A percentile compares a stretch with the other conserved stretches of the same genome.
These are phyloP conservation scores for Euphrasia arctica DNA, from an alignment of 305 asterid species.

Conservation along the genomic window DNA sequence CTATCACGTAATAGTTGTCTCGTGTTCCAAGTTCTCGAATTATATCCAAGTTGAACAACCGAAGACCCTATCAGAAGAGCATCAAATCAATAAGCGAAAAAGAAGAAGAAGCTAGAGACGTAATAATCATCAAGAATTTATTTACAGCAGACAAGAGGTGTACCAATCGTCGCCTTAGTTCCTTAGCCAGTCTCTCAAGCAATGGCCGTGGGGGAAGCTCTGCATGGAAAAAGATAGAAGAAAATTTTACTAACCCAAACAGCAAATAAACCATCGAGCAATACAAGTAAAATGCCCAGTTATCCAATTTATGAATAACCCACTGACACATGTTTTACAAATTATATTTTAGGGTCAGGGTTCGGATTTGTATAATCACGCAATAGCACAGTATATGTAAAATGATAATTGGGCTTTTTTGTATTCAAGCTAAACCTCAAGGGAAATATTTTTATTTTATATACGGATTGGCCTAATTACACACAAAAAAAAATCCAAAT, in stretches of 20 bases:
- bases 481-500: too few species aligned
- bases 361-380: too few species aligned
- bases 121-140: conserved; percentile 6
- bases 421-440: too few species aligned
- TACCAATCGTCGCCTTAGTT: conserved; percentile 82
- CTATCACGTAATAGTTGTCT: conserved; percentile 68
- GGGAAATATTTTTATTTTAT: too few species aligned
- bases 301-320: too few species aligned
- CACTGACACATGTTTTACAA: too few species aligned
- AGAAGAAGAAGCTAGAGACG: neutral
- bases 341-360: too few species aligned
- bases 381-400: too few species aligned
- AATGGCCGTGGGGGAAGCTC: conserved; percentile 92
- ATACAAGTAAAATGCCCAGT: too few species aligned
- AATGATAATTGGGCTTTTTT: too few species aligned
- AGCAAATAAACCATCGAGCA: neutral
- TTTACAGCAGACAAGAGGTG: neutral
- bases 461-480: too few species aligned
- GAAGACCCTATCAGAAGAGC: conserved; percentile 51
- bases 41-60: conserved; percentile 66
- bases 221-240: conserved; percentile 29
- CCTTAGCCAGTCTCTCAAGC: conserved; percentile 85
- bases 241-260: neutral
- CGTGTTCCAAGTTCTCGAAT: conserved; percentile 65
- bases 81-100: neutral